phyloP scores from a whole-genome alignment of 345 rosid species.

The Salix brachista region DNA sequence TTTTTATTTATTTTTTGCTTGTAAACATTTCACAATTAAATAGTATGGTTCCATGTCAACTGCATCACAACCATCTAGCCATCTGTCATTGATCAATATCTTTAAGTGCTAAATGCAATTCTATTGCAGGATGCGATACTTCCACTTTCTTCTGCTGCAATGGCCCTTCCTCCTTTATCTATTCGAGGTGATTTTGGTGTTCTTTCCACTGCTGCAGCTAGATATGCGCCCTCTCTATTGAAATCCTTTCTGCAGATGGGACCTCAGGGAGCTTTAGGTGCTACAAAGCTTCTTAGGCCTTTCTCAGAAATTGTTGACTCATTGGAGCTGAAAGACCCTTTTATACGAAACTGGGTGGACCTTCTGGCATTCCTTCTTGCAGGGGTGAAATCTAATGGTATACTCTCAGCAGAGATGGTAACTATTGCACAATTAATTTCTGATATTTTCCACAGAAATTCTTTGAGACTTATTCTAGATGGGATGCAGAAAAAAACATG shows the following conservation, averaged over 20 bases:
- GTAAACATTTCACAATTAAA: too few species aligned
- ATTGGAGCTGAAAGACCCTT: constrained; percentile 69
- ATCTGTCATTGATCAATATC: not conserved
- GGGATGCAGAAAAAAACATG: too few species aligned
- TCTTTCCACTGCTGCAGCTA: constrained; percentile 78
- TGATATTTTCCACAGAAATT: not conserved
- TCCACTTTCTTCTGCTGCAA: constrained; percentile 82
- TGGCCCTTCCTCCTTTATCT: constrained; percentile 90
- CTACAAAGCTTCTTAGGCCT: constrained; percentile 82
- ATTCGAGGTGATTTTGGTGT: constrained; percentile 82
- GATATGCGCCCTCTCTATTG: constrained; percentile 84
- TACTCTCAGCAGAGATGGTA: constrained; percentile 99
- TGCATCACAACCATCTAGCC: too few species aligned
- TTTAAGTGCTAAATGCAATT: constrained; percentile 10
- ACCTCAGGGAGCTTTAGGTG: constrained; percentile 75
- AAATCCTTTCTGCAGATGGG: constrained; percentile 81
- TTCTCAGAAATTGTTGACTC: constrained; percentile 83
- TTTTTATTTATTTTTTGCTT: too few species aligned
- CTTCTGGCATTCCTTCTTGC: constrained; percentile 93
- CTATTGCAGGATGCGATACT: constrained; percentile 77
- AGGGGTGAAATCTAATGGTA: constrained; percentile 93
- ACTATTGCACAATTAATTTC: constrained; percentile 24
- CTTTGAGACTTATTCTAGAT: too few species aligned
- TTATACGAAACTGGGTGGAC: constrained; percentile 87
- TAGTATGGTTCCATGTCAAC: too few species aligned